These are phyloP conservation scores for Pezicula neosporulosa DNA, from an alignment of 2,329 filamentous ascomycete genomes.

Conservation along the genomic window DNA sequence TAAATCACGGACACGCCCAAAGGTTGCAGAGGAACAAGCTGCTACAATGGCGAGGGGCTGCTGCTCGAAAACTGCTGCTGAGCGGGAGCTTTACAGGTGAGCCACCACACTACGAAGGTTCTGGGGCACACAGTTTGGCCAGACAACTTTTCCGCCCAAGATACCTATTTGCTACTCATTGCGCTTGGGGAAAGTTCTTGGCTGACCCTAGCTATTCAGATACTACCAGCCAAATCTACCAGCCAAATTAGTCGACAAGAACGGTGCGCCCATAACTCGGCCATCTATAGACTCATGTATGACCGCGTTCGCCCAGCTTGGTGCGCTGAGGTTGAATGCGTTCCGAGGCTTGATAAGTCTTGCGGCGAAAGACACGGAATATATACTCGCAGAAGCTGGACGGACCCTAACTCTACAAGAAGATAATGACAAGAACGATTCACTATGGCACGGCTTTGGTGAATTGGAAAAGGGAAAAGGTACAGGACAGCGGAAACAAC, in stretches of 20 bases:
- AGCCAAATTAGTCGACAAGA: neutral
- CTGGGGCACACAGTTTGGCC: neutral
- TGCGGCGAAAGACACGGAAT: constrained; percentile 15
- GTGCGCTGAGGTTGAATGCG: constrained; percentile 42
- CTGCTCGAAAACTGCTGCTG: neutral
- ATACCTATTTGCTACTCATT: neutral
- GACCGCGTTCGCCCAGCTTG: constrained; percentile 44
- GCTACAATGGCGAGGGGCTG: too few species aligned
- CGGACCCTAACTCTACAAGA: constrained; percentile 20
- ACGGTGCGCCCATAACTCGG: constrained; percentile 4
- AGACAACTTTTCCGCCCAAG: neutral
- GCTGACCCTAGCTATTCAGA: constrained; percentile 2
- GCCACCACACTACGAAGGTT: neutral
- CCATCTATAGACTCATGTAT: constrained; percentile 35
- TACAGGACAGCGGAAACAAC: too few species aligned
- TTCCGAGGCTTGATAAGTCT: constrained; percentile 43
- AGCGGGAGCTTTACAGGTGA: constrained; percentile 23
- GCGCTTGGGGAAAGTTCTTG: neutral
- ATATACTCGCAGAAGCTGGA: constrained; percentile 24
- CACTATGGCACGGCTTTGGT: constrained; percentile 25
- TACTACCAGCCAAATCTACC: constrained; percentile 15
- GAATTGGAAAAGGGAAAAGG: neutral
- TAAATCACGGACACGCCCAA: too few species aligned
- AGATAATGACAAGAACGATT: constrained; percentile 23
- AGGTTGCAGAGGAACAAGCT: too few species aligned